A percentile compares a stretch with the other conserved stretches of the same genome.
Conservation (phyloP, 768 basidiomycete genomes). For the Tulasnella sp. region DNA sequence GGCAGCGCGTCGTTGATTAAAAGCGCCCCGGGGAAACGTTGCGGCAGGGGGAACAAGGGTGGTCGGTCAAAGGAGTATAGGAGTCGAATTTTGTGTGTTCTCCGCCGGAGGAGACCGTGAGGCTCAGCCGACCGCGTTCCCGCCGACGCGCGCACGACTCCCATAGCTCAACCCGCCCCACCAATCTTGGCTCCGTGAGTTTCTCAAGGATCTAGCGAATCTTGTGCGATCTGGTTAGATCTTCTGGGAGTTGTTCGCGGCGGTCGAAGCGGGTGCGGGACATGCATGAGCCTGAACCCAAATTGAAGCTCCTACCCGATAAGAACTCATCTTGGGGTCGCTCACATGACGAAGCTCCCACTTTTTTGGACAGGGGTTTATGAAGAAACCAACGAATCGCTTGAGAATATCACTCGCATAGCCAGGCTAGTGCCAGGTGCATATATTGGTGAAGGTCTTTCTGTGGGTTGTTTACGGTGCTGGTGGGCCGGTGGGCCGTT, state of each 20-base stretch:
- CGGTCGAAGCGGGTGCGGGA: constrained; percentile 2
- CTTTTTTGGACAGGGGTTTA: constrained; percentile 7
- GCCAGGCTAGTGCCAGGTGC: not conserved
- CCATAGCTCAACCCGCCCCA: not conserved
- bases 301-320: constrained; percentile 15
- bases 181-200: not conserved
- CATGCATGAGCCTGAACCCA: constrained; percentile 1
- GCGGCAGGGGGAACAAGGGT: not conserved
- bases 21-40: not conserved
- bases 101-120: constrained; percentile 8
- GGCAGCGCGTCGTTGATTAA: not conserved
- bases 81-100: constrained; percentile 1
- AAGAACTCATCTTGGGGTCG: constrained; percentile 7
- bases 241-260: constrained; percentile 2
- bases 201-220: constrained; percentile 3
- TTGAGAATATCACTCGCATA: not conserved
- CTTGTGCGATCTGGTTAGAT: constrained; percentile 5
- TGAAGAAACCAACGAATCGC: not conserved
- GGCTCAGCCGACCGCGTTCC: not conserved
- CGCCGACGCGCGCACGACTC: not conserved
- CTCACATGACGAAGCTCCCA: constrained; percentile 13
- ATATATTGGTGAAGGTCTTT: not conserved
- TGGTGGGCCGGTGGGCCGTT: not conserved
- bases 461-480: not conserved
- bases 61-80: not conserved